Evolutionary conservation across 768 basidiomycete genomes (phyloP), one percentile per base, ranked within the genome.

Genomic region (Piloderma croceum): DNA sequence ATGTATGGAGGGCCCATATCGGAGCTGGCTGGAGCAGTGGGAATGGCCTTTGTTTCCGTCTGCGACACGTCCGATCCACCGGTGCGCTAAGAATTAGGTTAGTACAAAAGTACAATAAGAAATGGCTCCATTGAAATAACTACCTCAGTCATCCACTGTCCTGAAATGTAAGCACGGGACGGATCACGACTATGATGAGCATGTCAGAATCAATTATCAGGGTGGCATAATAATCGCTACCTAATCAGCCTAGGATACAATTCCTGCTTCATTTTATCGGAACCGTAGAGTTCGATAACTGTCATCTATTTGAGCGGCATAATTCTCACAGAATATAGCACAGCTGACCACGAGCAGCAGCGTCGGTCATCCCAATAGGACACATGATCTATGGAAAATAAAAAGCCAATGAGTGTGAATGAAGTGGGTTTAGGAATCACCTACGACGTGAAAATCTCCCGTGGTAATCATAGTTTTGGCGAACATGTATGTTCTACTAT

Each of bases 91-190:
- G 27, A 31, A 15, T 29, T 15, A 29, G 27, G 15, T 54, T 54
- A 64, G 44, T 48, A 62, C 68, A 23, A 65, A 55, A 6, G 60
- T 57, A 24, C 61, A 54, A 1, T 54, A 58, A 25, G 34, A 47
- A 47, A 12, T 52, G 47, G 11, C 50, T 54, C 5, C 44, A 37
- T 6, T 44, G 43, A 13, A 17, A 44, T 5, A 44, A 57, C 4
- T 43, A 73, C 83, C 63, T 87, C 83, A 3, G 85, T 87, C 85
- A 85, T 86, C 84, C 84, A 89, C 59, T 89, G 86, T 0, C 86
- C 86, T 7, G 83, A 75, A 4, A 80, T 84, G 45, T 78, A 88
- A 0, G 82, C 79, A 22, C 58, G 41, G 1, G 63, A 51, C 7
- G 83, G 76, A 52, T 88, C 73, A 5, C 79, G 81, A 52, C 83